phyloP scores from a whole-genome alignment of 2,329 filamentous ascomycete genomes.

The Diaporthe vexans region DNA sequence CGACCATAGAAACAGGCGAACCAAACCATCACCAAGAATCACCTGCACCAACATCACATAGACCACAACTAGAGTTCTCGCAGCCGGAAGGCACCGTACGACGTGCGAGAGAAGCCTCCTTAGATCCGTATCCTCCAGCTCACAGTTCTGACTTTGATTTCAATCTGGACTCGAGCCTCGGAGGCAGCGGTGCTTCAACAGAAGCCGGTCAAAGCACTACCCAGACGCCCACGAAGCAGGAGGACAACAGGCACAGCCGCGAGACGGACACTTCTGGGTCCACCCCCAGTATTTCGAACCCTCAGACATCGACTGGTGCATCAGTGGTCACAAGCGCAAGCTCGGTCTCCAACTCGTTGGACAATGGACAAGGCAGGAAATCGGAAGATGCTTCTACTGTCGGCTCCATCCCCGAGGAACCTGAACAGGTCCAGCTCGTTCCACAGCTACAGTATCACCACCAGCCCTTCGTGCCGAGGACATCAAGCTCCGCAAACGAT shows the following conservation, averaged over 20 bases:
- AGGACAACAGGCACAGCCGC: constrained; percentile 63
- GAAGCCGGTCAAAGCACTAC: constrained; percentile 45
- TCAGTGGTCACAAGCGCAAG: constrained; percentile 70
- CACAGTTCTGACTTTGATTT: constrained; percentile 23
- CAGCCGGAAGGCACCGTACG: constrained; percentile 38
- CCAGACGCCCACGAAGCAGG: constrained; percentile 53
- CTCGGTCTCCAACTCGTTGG: constrained; percentile 66
- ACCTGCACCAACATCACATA: constrained; percentile 55
- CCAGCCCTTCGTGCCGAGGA: constrained; percentile 58
- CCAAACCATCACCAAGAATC: constrained; percentile 34
- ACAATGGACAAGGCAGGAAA: constrained; percentile 55
- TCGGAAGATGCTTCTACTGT: constrained; percentile 62
- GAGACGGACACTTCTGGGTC: constrained; percentile 67
- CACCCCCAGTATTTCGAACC: constrained; percentile 63
- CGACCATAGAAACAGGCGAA: constrained; percentile 60
- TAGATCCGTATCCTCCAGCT: neutral
- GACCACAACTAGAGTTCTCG: constrained; percentile 45
- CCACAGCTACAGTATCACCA: constrained; percentile 75
- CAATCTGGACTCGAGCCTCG: constrained; percentile 46
- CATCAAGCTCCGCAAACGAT: constrained; percentile 59
- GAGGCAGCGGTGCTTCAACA: constrained; percentile 39
- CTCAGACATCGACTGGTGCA: constrained; percentile 64
- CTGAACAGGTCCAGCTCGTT: constrained; percentile 59
- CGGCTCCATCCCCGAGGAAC: constrained; percentile 65
- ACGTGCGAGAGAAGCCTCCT: constrained; percentile 28